phyloP scores from a whole-genome alignment of 345 rosid species.

The Eucalyptus leucophloia region DNA sequence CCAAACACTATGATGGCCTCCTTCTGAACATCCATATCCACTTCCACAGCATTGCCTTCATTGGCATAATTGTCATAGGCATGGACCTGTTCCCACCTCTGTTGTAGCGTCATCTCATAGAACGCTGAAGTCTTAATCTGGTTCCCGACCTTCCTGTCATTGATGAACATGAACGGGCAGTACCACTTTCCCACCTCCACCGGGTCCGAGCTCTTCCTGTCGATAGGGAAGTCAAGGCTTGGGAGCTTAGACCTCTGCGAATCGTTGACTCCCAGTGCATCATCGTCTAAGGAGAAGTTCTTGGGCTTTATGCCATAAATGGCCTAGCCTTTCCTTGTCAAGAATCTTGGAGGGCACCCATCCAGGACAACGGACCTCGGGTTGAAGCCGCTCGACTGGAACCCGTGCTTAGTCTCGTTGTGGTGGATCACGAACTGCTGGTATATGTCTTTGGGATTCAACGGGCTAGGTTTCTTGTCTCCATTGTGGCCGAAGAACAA shows the following conservation, averaged over 20 bases:
- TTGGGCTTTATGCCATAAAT: constrained; percentile 2
- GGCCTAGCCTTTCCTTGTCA: constrained; percentile 35
- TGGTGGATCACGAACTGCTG: constrained; percentile 17
- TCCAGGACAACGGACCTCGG: constrained; percentile 39
- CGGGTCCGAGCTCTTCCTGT: neutral
- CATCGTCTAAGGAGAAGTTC: constrained; percentile 6
- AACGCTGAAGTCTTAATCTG: constrained; percentile 27
- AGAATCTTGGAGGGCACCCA: constrained; percentile 32
- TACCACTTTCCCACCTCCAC: constrained; percentile 51
- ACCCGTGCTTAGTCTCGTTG: neutral
- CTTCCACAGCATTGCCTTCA: neutral
- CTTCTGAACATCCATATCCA: constrained; percentile 8
- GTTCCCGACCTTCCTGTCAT: constrained; percentile 16
- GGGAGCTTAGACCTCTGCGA: constrained; percentile 30
- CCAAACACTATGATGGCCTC: constrained; percentile 14
- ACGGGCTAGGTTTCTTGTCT: constrained; percentile 10
- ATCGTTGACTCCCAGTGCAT: constrained; percentile 37
- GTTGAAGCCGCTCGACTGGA: neutral
- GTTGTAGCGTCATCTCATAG: constrained; percentile 40
- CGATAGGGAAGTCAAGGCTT: constrained; percentile 2
- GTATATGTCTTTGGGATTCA: constrained; percentile 7
- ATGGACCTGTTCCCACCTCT: constrained; percentile 42
- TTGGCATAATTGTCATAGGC: constrained; percentile 5
- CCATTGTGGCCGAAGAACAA: constrained; percentile 6
- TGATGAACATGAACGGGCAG: constrained; percentile 51